Evolutionary conservation across 2,329 filamentous ascomycete genomes (phyloP), one percentile per base, ranked within the genome.

Genomic region (Aspergillus alliaceus): DNA sequence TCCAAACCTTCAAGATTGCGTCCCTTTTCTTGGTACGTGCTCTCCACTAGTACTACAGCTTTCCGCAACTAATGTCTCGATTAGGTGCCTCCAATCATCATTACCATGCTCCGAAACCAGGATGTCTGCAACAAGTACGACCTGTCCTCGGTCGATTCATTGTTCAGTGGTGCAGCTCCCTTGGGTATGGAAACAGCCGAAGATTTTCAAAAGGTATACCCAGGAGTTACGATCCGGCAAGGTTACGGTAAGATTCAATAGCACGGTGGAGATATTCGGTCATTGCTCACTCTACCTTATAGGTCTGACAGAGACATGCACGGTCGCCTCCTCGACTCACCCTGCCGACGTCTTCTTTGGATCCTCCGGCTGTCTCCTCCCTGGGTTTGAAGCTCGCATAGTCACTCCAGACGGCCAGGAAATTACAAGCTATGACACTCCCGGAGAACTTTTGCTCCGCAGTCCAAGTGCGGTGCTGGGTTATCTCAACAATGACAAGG

Each of bases 401-500:
- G 74, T 96, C 18, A 85, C 84, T 4, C 72, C 79, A 1, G 88
- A 93, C 58, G 90, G 89, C 1, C 78, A 80, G 6, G 90, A 95
- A 68, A 82, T 95, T 54, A 88, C 83, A 0, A 82, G 78, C 7
- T 86, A 90, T 64, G 85, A 93, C 59, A 84, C 86, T 46, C 90
- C 88, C 0, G 93, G 93, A 34, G 93, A 97, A 73, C 82, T 97
- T 14, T 81, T 90, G 18, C 84, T 96, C 22, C 90, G 91, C 70
- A 86, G 85, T 0, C 92, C 91, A 0, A 87, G 87, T 1, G 84
- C 96, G 1, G 86, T 90, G 0, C 75, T 96, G 0, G 93, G 93
- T 1, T 97, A 97, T 65, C 77, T 96, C 53, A 89, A 96, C 76
- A 96, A 96, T 68, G 86, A 90, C 44, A 88, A 90, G 67, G 91